phyloP scores from a whole-genome alignment of 1,139 yeast genomes.

The Debaryomycetaceae sp. region DNA sequence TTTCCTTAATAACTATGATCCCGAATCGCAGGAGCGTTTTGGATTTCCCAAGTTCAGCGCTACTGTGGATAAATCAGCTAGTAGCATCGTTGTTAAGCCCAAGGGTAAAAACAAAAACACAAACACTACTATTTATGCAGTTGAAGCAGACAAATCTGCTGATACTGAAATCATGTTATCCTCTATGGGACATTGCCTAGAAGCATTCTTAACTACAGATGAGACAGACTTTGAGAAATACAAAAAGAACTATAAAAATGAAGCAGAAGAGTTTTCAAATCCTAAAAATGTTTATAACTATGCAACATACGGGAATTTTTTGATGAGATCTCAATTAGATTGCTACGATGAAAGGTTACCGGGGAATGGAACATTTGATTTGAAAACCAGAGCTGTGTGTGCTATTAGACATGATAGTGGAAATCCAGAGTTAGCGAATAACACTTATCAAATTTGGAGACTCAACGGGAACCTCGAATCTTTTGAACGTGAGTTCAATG shows the following conservation, averaged over 20 bases:
- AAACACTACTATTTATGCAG: slow-evolving; percentile 47
- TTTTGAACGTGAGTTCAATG: slow-evolving; percentile 74
- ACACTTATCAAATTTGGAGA: slow-evolving; percentile 63
- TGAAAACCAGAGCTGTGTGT: slow-evolving; percentile 87
- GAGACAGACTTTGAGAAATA: slow-evolving; percentile 44
- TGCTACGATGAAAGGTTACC: slow-evolving; percentile 76
- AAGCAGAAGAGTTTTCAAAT: slow-evolving; percentile 13
- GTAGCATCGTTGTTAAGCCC: slow-evolving; percentile 41
- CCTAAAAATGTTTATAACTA: slow-evolving; percentile 58
- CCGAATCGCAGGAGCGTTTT: slow-evolving; percentile 21
- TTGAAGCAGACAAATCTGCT: slow-evolving; percentile 68
- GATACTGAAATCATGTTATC: slow-evolving; percentile 73
- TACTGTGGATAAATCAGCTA: slow-evolving; percentile 28
- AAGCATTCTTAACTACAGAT: slow-evolving; percentile 64
- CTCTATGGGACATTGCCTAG: slow-evolving; percentile 75
- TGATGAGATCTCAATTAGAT: slow-evolving; percentile 90
- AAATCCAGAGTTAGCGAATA: slow-evolving; percentile 53
- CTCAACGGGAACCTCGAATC: slow-evolving; percentile 68
- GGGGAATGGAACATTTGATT: slow-evolving; percentile 88
- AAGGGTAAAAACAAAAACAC: slow-evolving; percentile 24
- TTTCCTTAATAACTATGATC: slow-evolving; percentile 53
- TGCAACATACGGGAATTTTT: slow-evolving; percentile 61
- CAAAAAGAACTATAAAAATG: slow-evolving; percentile 12
- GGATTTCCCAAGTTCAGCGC: slow-evolving; percentile 36
- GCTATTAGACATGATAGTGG: slow-evolving; percentile 77